Conservation (phyloP, 2,329 filamentous ascomycete genomes). For the Arachnomyces sp. region DNA sequence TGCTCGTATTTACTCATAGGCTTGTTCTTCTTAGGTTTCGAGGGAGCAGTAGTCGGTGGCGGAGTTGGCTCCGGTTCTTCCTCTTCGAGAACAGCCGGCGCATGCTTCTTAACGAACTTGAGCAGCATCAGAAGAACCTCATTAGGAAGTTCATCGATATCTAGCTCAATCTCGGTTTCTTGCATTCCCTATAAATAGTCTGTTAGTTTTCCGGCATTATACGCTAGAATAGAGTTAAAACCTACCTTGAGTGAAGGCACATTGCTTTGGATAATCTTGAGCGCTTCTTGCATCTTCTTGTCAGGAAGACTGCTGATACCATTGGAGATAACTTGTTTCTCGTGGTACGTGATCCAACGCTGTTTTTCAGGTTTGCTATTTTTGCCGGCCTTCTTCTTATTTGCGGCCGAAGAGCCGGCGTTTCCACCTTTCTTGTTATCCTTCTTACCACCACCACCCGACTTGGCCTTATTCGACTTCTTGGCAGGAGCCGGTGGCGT, state of each 20-base stretch:
- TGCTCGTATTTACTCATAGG: conserved; percentile 46
- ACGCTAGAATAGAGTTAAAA: conserved; percentile 5
- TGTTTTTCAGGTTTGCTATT: conserved; percentile 43
- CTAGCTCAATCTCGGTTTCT: conserved; percentile 42
- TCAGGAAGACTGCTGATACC: conserved; percentile 76
- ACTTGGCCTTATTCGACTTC: conserved; percentile 39
- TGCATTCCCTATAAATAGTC: conserved; percentile 29
- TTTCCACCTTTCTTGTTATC: conserved; percentile 31
- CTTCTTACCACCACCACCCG: conserved; percentile 36
- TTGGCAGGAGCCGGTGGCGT: conserved; percentile 44
- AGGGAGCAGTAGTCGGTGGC: conserved; percentile 24
- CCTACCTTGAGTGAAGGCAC: conserved; percentile 61
- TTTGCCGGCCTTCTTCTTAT: conserved; percentile 40
- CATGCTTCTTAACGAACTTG: conserved; percentile 42
- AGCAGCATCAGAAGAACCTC: conserved; percentile 39
- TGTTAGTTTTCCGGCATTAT: conserved; percentile 9
- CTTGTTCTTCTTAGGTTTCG: conserved; percentile 45
- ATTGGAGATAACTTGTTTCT: conserved; percentile 87
- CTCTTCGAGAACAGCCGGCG: conserved; percentile 34
- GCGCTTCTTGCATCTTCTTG: conserved; percentile 68
- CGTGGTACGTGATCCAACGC: conserved; percentile 63
- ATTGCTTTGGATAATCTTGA: conserved; percentile 84
- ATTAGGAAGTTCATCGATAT: conserved; percentile 43
- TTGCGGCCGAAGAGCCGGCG: conserved; percentile 45
- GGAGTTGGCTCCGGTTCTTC: conserved; percentile 30